Conservation (phyloP, 805 yeast species). For the Myxozyma nipponensis region DNA sequence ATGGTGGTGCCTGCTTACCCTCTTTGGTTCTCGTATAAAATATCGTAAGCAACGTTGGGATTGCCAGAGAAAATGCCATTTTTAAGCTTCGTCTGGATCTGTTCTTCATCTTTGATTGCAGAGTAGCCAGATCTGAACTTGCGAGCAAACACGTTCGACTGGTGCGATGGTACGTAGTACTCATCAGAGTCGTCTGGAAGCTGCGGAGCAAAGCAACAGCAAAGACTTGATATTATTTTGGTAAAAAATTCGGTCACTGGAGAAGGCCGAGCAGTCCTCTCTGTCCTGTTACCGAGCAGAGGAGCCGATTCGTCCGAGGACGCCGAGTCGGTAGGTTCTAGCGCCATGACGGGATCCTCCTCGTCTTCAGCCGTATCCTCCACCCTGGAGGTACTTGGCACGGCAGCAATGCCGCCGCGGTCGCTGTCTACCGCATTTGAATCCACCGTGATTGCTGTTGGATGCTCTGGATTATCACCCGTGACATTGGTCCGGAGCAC, state of each 20-base stretch:
- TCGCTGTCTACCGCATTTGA: neutral
- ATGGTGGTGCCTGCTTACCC: too few relatives aligned
- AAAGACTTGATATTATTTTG: constrained; percentile 3
- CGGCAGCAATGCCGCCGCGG: neutral
- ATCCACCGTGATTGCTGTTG: neutral
- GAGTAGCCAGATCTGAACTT: neutral
- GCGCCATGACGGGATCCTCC: constrained; percentile 6
- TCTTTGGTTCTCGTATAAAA: constrained; percentile 42
- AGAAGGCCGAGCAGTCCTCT: neutral
- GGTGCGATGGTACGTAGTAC: neutral
- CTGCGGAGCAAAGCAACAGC: constrained; percentile 12
- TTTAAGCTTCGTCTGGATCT: neutral
- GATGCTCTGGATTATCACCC: neutral
- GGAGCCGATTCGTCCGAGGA: constrained; percentile 13
- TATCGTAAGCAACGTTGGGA: constrained; percentile 25
- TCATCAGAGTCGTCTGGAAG: neutral
- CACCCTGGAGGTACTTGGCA: neutral
- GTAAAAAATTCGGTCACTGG: neutral
- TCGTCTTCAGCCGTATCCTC: neutral
- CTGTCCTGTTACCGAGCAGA: constrained; percentile 1
- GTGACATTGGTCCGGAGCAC: neutral
- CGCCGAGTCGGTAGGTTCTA: neutral
- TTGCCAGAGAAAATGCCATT: constrained; percentile 18
- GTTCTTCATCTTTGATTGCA: constrained; percentile 5
- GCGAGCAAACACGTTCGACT: neutral